These are phyloP conservation scores for Ascosphaera acerosa DNA, from an alignment of 2,329 filamentous ascomycete species.

Conservation along the genomic window DNA sequence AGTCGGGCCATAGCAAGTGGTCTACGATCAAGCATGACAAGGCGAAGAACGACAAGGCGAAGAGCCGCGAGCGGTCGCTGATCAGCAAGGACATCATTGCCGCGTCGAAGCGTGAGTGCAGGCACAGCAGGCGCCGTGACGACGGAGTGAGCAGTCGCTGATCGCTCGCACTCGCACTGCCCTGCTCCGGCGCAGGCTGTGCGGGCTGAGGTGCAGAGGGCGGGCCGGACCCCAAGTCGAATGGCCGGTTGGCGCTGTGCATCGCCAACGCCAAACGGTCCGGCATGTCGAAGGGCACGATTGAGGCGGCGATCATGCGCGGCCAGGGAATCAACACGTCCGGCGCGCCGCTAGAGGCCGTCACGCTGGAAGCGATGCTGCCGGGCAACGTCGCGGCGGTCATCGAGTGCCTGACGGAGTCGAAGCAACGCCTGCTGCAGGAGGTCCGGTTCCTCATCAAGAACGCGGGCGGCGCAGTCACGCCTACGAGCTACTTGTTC, in stretches of 20 bases:
- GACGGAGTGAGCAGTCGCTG: too few species aligned
- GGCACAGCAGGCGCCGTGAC: too few species aligned
- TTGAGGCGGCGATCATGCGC: slow-evolving; percentile 65
- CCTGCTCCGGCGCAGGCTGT: neutral
- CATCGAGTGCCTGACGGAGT: slow-evolving; percentile 68
- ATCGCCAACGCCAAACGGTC: slow-evolving; percentile 61
- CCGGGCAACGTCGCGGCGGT: slow-evolving; percentile 50
- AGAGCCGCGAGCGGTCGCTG: slow-evolving; percentile 41
- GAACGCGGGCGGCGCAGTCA: slow-evolving; percentile 39
- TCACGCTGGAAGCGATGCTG: slow-evolving; percentile 59
- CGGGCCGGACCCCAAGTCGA: slow-evolving; percentile 46
- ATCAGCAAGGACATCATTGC: slow-evolving; percentile 49
- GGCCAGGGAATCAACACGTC: slow-evolving; percentile 61
- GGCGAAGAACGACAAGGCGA: slow-evolving; percentile 51
- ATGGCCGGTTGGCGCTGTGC: slow-evolving; percentile 48
- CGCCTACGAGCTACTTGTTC: slow-evolving; percentile 65
- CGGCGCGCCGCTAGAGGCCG: slow-evolving; percentile 48
- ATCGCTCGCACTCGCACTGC: neutral
- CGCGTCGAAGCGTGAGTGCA: slow-evolving; percentile 55
- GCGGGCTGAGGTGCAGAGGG: slow-evolving; percentile 29
- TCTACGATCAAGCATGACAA: slow-evolving; percentile 93
- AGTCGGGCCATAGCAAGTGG: slow-evolving; percentile 75
- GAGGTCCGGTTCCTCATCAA: slow-evolving; percentile 50
- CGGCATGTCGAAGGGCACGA: slow-evolving; percentile 58
- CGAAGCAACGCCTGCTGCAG: slow-evolving; percentile 44